Percentiles rank a stretch among this genome's conserved stretches.
Evolutionary conservation across 345 rosid genomes (phyloP).

Genomic region (Sonneratia alba): DNA sequence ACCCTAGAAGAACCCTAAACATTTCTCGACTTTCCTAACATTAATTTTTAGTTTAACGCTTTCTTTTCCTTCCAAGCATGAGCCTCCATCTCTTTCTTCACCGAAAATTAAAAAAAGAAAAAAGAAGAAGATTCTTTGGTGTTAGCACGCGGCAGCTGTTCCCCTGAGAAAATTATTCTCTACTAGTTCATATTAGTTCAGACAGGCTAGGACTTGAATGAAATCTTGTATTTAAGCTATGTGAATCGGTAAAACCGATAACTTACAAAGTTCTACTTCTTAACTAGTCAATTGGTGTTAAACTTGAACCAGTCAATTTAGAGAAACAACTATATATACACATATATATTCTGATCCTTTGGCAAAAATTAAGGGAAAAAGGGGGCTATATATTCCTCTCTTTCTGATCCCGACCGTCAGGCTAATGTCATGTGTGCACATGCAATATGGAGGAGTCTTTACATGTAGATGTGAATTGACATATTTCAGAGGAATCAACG

Average conservation of each 20-base stretch:
- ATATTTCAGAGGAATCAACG: conserved; percentile 14
- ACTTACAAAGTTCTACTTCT: too few species aligned
- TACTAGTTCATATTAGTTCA: too few species aligned
- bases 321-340: too few species aligned
- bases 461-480: conserved; percentile 2
- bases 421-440: conserved; percentile 3
- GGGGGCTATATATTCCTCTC: too few species aligned
- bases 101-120: not conserved
- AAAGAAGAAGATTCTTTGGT: not conserved
- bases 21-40: not conserved
- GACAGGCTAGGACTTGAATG: too few species aligned
- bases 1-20: not conserved
- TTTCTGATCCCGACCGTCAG: too few species aligned
- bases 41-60: not conserved
- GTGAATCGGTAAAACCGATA: too few species aligned
- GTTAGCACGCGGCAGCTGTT: not conserved
- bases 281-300: too few species aligned
- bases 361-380: not conserved
- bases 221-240: too few species aligned
- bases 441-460: not conserved
- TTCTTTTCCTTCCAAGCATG: conserved; percentile 16
- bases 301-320: too few species aligned
- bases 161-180: not conserved
- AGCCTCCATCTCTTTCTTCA: not conserved
- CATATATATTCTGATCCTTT: not conserved